These are phyloP conservation scores for Podaxis pistillaris DNA, from an alignment of 768 basidiomycete genomes.

Conservation along the genomic window DNA sequence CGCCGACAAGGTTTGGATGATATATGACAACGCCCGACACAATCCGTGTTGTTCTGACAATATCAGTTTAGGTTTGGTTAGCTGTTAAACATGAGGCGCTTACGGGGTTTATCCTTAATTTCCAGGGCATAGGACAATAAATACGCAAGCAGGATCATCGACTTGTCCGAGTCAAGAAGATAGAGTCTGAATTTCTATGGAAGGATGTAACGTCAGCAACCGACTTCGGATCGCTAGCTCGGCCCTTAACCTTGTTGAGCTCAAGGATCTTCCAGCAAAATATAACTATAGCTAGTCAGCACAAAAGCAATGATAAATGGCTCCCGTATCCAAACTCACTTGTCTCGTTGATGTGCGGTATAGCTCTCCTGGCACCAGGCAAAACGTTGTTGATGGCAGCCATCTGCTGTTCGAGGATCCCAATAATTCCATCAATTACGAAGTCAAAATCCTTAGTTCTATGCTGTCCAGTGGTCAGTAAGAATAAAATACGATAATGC, in stretches of 20 bases:
- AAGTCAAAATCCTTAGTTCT: conserved; percentile 88
- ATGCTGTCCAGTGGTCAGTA: conserved; percentile 51
- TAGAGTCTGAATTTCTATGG: conserved; percentile 86
- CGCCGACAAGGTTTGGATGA: conserved; percentile 87
- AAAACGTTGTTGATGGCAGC: conserved; percentile 70
- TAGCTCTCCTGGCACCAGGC: conserved; percentile 81
- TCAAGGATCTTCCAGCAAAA: conserved; percentile 93
- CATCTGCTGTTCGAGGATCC: conserved; percentile 73
- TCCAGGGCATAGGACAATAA: conserved; percentile 81
- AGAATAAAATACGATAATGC: conserved; percentile 5
- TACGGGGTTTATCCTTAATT: conserved; percentile 92
- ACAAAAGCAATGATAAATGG: not conserved
- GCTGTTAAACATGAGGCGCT: conserved; percentile 24
- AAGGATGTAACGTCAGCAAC: conserved; percentile 8
- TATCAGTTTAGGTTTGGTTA: conserved; percentile 10
- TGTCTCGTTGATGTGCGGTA: conserved; percentile 81
- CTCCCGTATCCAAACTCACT: conserved; percentile 44
- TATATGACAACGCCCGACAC: conserved; percentile 86
- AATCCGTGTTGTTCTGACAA: conserved; percentile 83
- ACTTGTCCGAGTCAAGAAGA: conserved; percentile 77
- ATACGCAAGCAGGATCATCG: conserved; percentile 74
- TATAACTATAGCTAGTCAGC: conserved; percentile 46
- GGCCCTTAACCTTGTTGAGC: conserved; percentile 74
- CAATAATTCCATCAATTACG: conserved; percentile 69
- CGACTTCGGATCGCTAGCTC: not conserved